phyloP scores from a whole-genome alignment of 306 rosid species.

The Inga leiocalycina region DNA sequence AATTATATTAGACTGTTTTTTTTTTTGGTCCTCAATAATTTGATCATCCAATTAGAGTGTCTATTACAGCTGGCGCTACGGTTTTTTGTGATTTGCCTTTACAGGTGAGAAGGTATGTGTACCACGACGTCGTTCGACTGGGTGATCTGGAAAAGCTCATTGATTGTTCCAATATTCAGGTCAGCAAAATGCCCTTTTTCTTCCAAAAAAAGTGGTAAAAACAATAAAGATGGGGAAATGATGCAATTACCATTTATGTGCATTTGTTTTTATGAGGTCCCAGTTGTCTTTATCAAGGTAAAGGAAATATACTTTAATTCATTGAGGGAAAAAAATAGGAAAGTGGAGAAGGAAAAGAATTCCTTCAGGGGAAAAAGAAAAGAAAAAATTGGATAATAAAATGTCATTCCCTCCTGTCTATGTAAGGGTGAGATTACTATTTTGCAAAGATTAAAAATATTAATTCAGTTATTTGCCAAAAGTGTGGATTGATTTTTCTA shows the following conservation, averaged over 20 bases:
- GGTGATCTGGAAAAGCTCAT: slow-evolving; percentile 89
- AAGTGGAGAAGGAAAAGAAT: not conserved
- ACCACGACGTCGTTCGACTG: slow-evolving; percentile 90
- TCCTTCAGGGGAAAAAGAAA: no score
- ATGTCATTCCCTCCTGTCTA: no score
- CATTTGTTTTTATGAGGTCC: not conserved
- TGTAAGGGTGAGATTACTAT: no score
- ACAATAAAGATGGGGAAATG: not conserved
- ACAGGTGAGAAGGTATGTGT: slow-evolving; percentile 97
- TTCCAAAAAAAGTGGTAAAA: not conserved
- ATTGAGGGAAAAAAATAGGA: no score
- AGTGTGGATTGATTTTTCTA: no score
- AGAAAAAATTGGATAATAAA: no score
- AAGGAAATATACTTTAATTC: not conserved
- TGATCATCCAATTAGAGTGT: not conserved
- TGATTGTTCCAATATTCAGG: slow-evolving; percentile 89
- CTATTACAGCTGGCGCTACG: not conserved
- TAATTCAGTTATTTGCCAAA: no score
- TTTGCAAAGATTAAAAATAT: no score
- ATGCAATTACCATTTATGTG: not conserved
- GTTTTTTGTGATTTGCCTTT: not conserved
- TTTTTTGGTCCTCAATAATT: not conserved
- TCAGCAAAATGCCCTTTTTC: slow-evolving; percentile 21
- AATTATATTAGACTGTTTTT: not conserved
- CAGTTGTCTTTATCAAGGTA: not conserved